phyloP scores from a whole-genome alignment of 2,329 filamentous ascomycete genomes.

The Microdochium bolleyi region DNA sequence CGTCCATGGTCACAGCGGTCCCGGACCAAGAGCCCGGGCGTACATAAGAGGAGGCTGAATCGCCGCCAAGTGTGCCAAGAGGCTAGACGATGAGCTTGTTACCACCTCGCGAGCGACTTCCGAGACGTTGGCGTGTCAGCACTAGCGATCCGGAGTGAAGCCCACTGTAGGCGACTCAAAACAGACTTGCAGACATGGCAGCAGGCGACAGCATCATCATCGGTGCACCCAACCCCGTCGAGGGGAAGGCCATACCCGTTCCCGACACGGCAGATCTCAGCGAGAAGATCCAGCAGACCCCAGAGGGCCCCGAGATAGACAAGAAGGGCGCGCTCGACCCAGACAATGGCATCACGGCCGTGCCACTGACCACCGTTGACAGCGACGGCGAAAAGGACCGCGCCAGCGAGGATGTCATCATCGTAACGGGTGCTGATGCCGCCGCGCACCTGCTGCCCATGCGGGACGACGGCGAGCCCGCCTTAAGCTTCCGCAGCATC shows the following conservation, averaged over 20 bases:
- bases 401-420: constrained; percentile 31
- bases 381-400: constrained; percentile 20
- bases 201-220: constrained; percentile 12
- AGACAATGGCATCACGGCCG: constrained; percentile 11
- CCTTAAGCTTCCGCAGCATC: constrained; percentile 45
- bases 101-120: no score
- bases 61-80: no score
- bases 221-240: constrained; percentile 17
- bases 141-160: no score
- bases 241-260: constrained; percentile 18
- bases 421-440: constrained; percentile 43
- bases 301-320: constrained; percentile 3
- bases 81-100: no score
- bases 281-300: constrained; percentile 16
- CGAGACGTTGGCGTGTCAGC: no score
- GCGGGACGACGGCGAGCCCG: constrained; percentile 42
- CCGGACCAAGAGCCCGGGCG: no score
- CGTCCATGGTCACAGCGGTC: no score
- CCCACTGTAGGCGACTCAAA: no score
- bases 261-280: constrained; percentile 19
- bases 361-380: constrained; percentile 6
- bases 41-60: no score
- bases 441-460: constrained; percentile 38
- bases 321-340: constrained; percentile 6
- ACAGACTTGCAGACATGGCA: background rate